Base-by-base conservation (phyloP, 192 early-diverging fungal genomes). In the Radiomyces spectabilis region DNA sequence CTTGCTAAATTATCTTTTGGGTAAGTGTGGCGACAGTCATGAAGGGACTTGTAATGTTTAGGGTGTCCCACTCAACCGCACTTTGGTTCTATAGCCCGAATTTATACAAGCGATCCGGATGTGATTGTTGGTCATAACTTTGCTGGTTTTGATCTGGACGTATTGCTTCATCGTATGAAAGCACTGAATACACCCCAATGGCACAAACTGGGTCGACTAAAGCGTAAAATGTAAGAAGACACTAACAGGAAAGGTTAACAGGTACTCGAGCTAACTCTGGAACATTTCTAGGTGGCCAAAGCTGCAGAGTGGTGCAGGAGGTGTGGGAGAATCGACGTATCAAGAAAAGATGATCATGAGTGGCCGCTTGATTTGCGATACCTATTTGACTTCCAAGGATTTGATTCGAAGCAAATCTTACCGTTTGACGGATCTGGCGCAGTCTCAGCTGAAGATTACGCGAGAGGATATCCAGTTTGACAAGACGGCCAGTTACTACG, bases 61-160 rank as follows among this genome's bases (percentile, higher is more conserved):
- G 58, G 63, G 71, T 8, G 82, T 84, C 2, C 66, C 95, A 49
- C 74, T 97, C 6, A 86, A 86, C 55, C 78, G n/a, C n/a, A n/a
- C n/a, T n/a, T n/a, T 70, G 25, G 12, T 35, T 49, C 95, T 22
- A 67, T 89, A 38, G 91, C 89, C 15, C 72, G 74, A 9, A 74
- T 99, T 29, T 77, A 90, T 41, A 61, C 59, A 25, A 27, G 65
- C 1, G 97, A 99, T 49, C 93, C 95, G 0, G 97, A 99, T 71
- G 74, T 99, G 0, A 70, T 99, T 55, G 86, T 94, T 8, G 91
- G 94, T 15, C 97, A 99, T 72, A 97, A 98, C 49, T 89, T 99
- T 73, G 77, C 92, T 55, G 94, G 91, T 16, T 91, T 95, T 53
- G 90, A 92, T 53, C 73, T 99, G 22, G 92, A 93, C 51, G 87